Conservation (phyloP, 1,284 basidiomycete genomes). For the Marasmius fiardii region DNA sequence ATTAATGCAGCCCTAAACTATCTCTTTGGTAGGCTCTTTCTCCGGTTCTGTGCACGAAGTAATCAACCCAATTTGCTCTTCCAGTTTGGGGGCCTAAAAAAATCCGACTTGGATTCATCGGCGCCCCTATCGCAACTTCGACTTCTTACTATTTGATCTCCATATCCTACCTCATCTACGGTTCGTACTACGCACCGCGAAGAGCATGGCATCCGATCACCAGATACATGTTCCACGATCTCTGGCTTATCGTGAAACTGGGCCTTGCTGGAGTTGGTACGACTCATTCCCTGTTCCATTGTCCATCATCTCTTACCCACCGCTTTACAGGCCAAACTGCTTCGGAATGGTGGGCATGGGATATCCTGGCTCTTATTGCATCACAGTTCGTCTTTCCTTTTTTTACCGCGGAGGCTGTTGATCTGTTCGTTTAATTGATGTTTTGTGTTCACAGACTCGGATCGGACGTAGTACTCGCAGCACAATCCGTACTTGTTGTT, state of each 20-base stretch:
- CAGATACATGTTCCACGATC: slow-evolving; percentile 60
- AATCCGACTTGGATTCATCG: slow-evolving; percentile 85
- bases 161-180: slow-evolving; percentile 66
- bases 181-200: slow-evolving; percentile 67
- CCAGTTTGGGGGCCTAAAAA: slow-evolving; percentile 81
- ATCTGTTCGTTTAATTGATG: neutral
- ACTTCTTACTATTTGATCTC: slow-evolving; percentile 87
- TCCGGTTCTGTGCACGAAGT: neutral
- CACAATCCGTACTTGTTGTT: slow-evolving; percentile 73
- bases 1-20: slow-evolving; percentile 86
- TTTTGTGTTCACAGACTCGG: slow-evolving; percentile 33
- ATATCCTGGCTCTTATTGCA: slow-evolving; percentile 61
- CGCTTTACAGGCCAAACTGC: slow-evolving; percentile 44
- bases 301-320: neutral
- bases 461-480: slow-evolving; percentile 56
- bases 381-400: slow-evolving; percentile 42
- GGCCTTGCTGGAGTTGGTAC: slow-evolving; percentile 75
- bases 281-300: slow-evolving; percentile 11
- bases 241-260: slow-evolving; percentile 72
- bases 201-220: slow-evolving; percentile 87
- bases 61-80: neutral
- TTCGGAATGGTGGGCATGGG: slow-evolving; percentile 93
- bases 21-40: slow-evolving; percentile 55
- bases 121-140: slow-evolving; percentile 89
- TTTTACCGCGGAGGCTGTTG: neutral